These are phyloP conservation scores for Termitomyces sp. DNA, from an alignment of 768 basidiomycete species.

Conservation along the genomic window DNA sequence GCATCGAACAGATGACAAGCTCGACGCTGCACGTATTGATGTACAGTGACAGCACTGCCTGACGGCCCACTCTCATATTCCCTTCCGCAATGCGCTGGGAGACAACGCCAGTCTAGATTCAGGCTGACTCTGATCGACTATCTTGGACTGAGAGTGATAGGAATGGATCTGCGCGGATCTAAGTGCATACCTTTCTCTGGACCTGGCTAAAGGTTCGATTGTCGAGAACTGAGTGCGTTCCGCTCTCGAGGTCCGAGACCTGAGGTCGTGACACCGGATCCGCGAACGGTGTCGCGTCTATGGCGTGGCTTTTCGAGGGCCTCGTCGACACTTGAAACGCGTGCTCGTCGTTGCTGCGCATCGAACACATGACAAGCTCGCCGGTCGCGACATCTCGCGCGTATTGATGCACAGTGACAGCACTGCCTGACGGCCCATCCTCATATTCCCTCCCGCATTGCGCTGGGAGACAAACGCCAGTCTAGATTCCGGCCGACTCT, in stretches of 20 bases:
- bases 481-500: neutral
- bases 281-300: neutral
- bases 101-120: neutral
- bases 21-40: neutral
- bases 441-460: no score
- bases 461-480: no score
- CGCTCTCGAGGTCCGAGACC: no score
- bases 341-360: neutral
- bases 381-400: neutral
- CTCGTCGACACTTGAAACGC: neutral
- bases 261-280: neutral
- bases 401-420: no score
- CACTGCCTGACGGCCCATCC: no score
- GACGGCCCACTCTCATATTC: no score
- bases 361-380: no score
- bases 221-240: no score
- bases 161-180: neutral
- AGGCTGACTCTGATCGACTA: neutral
- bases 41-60: no score
- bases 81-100: no score
- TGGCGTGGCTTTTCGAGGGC: no score
- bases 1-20: neutral
- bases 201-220: neutral
- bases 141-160: neutral
- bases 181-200: neutral